These are phyloP conservation scores for Backusella morwellensis DNA, from an alignment of 192 early-diverging fungal species.

Conservation along the genomic window DNA sequence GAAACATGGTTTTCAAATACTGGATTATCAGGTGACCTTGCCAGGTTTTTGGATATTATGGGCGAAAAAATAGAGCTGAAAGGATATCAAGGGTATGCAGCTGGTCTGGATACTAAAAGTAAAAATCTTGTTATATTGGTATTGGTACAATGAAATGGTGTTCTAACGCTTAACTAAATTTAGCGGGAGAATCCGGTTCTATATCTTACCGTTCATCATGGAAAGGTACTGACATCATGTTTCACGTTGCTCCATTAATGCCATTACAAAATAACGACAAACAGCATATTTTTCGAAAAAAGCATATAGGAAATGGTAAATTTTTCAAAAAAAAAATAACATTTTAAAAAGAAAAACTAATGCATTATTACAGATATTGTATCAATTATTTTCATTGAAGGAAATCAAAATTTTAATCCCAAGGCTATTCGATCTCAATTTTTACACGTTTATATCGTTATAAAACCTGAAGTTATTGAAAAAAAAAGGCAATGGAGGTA, in stretches of 20 bases:
- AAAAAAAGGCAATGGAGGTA: conserved; percentile 32
- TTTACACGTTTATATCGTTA: conserved; percentile 51
- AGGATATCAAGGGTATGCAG: conserved; percentile 75
- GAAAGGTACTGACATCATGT: conserved; percentile 80
- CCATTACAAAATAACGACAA: conserved; percentile 61
- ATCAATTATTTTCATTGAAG: conserved; percentile 56
- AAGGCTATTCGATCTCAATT: conserved; percentile 52
- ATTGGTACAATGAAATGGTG: background rate
- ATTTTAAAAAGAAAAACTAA: background rate
- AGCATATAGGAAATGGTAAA: conserved; percentile 58
- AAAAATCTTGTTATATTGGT: conserved; percentile 32
- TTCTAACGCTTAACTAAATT: background rate
- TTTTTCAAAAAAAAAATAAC: background rate
- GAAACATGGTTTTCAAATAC: conserved; percentile 75
- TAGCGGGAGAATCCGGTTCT: conserved; percentile 66
- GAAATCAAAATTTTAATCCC: conserved; percentile 40
- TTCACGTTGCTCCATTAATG: conserved; percentile 74
- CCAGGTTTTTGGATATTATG: conserved; percentile 64
- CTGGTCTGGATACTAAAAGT: conserved; percentile 71
- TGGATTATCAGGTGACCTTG: conserved; percentile 48
- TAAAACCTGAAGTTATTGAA: conserved; percentile 29
- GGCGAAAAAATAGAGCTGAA: conserved; percentile 67
- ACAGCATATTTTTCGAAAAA: conserved; percentile 65
- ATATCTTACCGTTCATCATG: conserved; percentile 73
- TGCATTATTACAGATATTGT: conserved; percentile 46